These are phyloP conservation scores for Sordariomycetes sp. DNA, from an alignment of 2,329 filamentous ascomycete genomes.

Conservation along the genomic window DNA sequence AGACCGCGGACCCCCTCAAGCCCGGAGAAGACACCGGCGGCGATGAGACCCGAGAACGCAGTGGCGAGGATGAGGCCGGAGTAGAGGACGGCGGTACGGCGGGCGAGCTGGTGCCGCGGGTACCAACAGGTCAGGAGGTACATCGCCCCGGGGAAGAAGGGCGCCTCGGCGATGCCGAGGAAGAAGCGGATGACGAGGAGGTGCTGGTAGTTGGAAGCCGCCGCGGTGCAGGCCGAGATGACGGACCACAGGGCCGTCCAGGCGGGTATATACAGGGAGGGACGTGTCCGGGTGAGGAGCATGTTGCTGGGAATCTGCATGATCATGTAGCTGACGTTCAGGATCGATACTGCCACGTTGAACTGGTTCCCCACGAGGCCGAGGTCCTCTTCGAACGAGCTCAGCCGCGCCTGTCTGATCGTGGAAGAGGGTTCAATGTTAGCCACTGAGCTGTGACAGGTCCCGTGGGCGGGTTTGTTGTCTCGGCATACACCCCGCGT, in stretches of 20 bases:
- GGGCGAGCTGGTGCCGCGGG: conserved; percentile 51
- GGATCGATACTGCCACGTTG: conserved; percentile 28
- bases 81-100: conserved; percentile 45
- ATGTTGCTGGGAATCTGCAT: conserved; percentile 31
- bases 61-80: conserved; percentile 55
- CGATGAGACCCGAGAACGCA: conserved; percentile 55
- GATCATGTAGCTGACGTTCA: conserved; percentile 31
- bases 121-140: conserved; percentile 38
- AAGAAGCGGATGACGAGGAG: conserved; percentile 25
- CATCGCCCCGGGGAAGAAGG: conserved; percentile 22
- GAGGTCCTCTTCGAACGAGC: conserved; percentile 35
- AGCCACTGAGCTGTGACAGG: no score
- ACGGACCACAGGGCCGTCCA: conserved; percentile 30
- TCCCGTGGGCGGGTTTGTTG: no score
- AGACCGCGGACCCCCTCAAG: conserved; percentile 22
- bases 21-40: conserved; percentile 14
- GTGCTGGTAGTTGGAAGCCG: conserved; percentile 21
- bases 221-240: conserved; percentile 23
- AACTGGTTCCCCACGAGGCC: conserved; percentile 44
- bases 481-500: no score
- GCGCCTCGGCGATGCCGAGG: conserved; percentile 24
- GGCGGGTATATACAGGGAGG: conserved; percentile 26
- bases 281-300: conserved; percentile 28
- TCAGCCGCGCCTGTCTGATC: conserved; percentile 29
- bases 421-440: neutral